Evolutionary conservation across 495 filamentous ascomycete genomes (phyloP), one percentile per base, ranked within the genome.

Genomic region (Ascodesmis nigricans): DNA sequence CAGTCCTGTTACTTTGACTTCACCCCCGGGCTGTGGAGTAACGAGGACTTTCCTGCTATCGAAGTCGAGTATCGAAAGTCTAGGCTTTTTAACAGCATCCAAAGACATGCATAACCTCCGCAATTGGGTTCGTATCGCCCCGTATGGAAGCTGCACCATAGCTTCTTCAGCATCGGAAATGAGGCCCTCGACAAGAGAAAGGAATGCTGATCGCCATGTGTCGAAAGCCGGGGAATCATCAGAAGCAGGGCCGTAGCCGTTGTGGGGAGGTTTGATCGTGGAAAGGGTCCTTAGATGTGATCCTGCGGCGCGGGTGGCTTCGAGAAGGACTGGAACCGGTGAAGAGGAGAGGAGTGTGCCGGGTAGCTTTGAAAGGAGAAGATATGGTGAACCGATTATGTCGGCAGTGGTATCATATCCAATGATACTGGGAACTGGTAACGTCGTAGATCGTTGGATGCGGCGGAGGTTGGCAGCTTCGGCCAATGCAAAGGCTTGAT

Each of bases 161-260:
- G 69, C 67, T 36, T 79, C 75, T 44, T 81, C 75, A 9, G 63
- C 69, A 44, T 80, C 75, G 13, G 69, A 66, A 17, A 80, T 55
- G 9, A 68, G 53, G 3, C 61, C 53, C 42, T 79, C 75, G 8
- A 77, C 57, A 25, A 81, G 55, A 1, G 50, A 41, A 16, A 60
- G 51, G 41, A 79, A 78, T 1, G 64, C 64, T 24, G 69, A 63
- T 28, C 60, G 52, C 75, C 75, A 81, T 6, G 62, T 65, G 5
- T 38, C 40, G 30, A 57, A 65, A 26, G 6, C 2, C 17, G 9
- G 8, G 5, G 2, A 21, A 2, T 16, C 1, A 5, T 3, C 33
- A n/a, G n/a, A n/a, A n/a, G 9, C 6, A 16, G 2, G 33, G 19
- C 3, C 21, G 5, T 28, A n/a, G 33, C 20, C 20, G 21, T 23